Percentiles rank a stretch among this genome's conserved stretches.
Conservation (phyloP, 225 moss, liverwort and hornwort species). For the Bryum argenteum region DNA sequence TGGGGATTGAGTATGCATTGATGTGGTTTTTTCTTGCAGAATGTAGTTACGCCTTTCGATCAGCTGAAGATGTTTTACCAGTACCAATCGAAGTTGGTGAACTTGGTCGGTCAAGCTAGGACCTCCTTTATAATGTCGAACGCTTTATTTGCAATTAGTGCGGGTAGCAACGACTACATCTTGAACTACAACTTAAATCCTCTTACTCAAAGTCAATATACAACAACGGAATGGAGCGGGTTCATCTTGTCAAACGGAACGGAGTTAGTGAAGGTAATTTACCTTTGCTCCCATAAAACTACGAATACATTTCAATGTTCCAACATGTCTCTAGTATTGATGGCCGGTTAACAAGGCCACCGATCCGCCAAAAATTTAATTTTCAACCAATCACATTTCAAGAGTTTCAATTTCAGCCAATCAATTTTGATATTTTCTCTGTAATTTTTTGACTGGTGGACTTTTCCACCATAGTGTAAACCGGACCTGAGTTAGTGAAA, state of each 20-base stretch:
- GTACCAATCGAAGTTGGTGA: constrained; percentile 37
- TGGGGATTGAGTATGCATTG: too few species aligned
- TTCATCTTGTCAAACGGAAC: constrained; percentile 39
- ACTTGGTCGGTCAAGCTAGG: constrained; percentile 36
- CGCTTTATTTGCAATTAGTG: constrained; percentile 27
- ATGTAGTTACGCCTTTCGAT: constrained; percentile 31
- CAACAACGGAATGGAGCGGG: constrained; percentile 10
- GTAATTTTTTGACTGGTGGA: too few species aligned
- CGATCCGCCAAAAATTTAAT: too few species aligned
- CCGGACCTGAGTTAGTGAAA: too few species aligned
- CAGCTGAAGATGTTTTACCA: constrained; percentile 48
- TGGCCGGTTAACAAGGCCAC: too few species aligned
- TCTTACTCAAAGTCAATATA: constrained; percentile 12
- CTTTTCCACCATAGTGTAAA: too few species aligned
- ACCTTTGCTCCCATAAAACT: too few species aligned
- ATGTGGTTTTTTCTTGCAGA: constrained; percentile 31
- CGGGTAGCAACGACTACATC: constrained; percentile 53
- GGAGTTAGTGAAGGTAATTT: constrained; percentile 37
- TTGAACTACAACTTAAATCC: constrained; percentile 33
- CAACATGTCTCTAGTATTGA: too few species aligned
- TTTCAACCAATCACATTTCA: too few species aligned
- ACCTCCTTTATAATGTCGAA: constrained; percentile 29
- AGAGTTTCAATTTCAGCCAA: too few species aligned
- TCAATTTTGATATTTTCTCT: too few species aligned
- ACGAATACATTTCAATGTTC: too few species aligned